These are phyloP conservation scores for Thielaviopsis populi DNA, from an alignment of 2,329 filamentous ascomycete genomes.

Conservation along the genomic window DNA sequence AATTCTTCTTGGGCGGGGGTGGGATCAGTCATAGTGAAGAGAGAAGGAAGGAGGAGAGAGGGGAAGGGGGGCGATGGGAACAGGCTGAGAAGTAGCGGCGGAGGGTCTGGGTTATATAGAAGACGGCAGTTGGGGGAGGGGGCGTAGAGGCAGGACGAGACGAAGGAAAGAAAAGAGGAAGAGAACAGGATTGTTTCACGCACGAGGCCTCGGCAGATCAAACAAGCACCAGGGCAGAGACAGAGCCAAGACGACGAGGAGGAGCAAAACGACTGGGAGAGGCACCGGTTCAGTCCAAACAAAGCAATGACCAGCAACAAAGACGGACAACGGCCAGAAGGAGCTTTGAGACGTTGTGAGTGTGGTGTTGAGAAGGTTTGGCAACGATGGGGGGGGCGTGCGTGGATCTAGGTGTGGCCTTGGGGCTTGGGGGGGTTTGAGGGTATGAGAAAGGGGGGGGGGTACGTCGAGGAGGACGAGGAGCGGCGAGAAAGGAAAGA, in stretches of 20 bases:
- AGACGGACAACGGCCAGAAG: too few species aligned
- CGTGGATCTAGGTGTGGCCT: neutral
- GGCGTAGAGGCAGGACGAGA: neutral
- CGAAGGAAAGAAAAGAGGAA: neutral
- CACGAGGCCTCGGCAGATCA: conserved; percentile 3
- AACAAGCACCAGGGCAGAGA: conserved; percentile 6
- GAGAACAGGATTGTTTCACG: conserved; percentile 5
- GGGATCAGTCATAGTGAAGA: conserved; percentile 35
- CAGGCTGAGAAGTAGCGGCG: neutral
- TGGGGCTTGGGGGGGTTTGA: neutral
- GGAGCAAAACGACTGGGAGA: conserved; percentile 1
- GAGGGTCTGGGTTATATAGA: conserved; percentile 8
- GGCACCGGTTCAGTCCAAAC: conserved; percentile 4
- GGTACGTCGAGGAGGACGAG: neutral
- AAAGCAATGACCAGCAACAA: conserved; percentile 11
- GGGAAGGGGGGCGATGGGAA: too few species aligned
- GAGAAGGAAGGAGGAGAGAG: conserved; percentile 17
- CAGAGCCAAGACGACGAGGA: conserved; percentile 1
- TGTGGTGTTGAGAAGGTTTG: conserved; percentile 5
- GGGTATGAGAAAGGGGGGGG: neutral
- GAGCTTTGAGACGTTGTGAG: neutral
- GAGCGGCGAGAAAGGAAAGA: neutral
- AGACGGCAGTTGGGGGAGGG: neutral
- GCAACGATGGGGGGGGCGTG: neutral
- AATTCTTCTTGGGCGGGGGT: conserved; percentile 54